Percentiles rank a stretch among this genome's conserved stretches.
Evolutionary conservation across 768 basidiomycete genomes (phyloP).

Genomic region (Auricularia sp.): DNA sequence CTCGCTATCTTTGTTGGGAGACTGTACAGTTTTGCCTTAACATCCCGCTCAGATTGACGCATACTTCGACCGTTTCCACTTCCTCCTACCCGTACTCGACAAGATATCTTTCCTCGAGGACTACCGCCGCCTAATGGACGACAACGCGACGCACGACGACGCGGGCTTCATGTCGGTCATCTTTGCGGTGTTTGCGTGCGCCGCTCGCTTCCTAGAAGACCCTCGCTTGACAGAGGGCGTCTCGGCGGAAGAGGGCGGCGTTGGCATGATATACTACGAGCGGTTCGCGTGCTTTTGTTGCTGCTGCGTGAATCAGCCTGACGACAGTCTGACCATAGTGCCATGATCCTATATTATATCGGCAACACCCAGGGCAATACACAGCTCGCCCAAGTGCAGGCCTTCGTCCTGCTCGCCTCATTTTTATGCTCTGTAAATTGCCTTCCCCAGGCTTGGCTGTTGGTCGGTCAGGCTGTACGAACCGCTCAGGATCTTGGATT

Average conservation of each 20-base stretch:
- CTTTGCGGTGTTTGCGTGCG: conserved; percentile 86
- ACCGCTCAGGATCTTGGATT: conserved; percentile 86
- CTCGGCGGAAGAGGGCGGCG: conserved; percentile 64
- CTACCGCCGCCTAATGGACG: conserved; percentile 69
- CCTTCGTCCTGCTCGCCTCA: conserved; percentile 58
- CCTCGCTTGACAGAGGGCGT: conserved; percentile 47
- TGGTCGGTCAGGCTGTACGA: conserved; percentile 83
- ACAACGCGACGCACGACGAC: conserved; percentile 43
- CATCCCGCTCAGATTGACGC: conserved; percentile 54
- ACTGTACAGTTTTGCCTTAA: background rate
- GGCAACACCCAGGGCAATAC: conserved; percentile 62
- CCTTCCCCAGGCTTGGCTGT: conserved; percentile 87
- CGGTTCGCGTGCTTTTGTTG: conserved; percentile 37
- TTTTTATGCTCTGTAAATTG: conserved; percentile 91
- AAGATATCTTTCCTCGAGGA: conserved; percentile 71
- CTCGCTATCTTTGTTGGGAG: conserved; percentile 2
- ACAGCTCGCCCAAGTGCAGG: conserved; percentile 81
- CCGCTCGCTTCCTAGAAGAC: conserved; percentile 71
- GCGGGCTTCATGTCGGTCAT: conserved; percentile 72
- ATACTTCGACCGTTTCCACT: conserved; percentile 82
- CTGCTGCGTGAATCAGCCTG: too few species aligned
- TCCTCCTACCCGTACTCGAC: conserved; percentile 78
- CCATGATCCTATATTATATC: conserved; percentile 85
- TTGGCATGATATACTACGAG: conserved; percentile 87
- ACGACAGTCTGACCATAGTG: conserved; percentile 33